phyloP scores from a whole-genome alignment of 768 basidiomycete species.

The Botryobasidium botryosum region DNA sequence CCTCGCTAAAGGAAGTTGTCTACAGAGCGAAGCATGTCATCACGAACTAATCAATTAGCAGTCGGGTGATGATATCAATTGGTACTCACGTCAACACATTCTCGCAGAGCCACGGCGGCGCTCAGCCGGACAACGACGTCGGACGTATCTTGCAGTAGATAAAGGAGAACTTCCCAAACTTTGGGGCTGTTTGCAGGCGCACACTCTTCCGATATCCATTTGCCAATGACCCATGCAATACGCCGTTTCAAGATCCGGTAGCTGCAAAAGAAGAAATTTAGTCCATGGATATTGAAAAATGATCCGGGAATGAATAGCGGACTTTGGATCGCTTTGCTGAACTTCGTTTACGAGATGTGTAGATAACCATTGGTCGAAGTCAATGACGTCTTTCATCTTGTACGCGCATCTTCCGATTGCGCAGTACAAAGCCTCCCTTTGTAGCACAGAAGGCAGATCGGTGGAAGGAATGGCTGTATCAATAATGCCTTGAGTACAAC shows the following conservation, averaged over 20 bases:
- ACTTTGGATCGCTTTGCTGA: conserved; percentile 42
- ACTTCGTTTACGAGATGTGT: conserved; percentile 44
- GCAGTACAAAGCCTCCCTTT: conserved; percentile 79
- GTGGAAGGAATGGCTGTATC: too few species aligned
- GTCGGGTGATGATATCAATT: background rate
- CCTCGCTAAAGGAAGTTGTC: conserved; percentile 46
- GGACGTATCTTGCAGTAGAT: conserved; percentile 59
- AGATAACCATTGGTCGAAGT: conserved; percentile 46
- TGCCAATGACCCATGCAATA: conserved; percentile 87
- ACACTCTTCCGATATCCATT: conserved; percentile 61
- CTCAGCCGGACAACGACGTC: conserved; percentile 80
- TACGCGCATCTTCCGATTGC: conserved; percentile 70
- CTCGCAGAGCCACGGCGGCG: conserved; percentile 58
- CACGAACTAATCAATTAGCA: background rate
- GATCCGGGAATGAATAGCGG: conserved; percentile 16
- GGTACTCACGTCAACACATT: conserved; percentile 64
- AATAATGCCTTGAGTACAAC: too few species aligned
- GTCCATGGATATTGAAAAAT: background rate
- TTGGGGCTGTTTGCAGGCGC: conserved; percentile 36
- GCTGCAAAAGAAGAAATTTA: conserved; percentile 25
- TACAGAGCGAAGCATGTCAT: conserved; percentile 20
- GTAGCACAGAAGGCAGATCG: conserved; percentile 43
- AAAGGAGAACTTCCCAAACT: conserved; percentile 68
- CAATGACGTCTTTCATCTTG: conserved; percentile 42
- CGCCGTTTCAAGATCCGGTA: conserved; percentile 88